A percentile compares a stretch with the other conserved stretches of the same genome.
Evolutionary conservation across 2,329 filamentous ascomycete genomes (phyloP).

Genomic region (Colletotrichum brevisporum): DNA sequence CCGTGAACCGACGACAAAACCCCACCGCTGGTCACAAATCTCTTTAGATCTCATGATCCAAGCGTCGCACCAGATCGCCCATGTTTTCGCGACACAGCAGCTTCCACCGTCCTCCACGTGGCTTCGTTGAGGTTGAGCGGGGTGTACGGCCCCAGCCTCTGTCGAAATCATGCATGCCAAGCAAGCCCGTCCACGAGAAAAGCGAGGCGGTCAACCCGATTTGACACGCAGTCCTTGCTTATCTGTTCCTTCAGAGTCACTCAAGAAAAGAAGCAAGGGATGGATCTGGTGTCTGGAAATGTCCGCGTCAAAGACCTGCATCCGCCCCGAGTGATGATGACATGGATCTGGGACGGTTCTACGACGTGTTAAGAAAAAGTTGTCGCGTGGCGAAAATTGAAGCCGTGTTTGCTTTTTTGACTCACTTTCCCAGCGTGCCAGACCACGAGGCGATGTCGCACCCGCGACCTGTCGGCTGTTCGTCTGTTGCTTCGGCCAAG

Average conservation of each 20-base stretch:
- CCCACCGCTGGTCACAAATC: too few species aligned
- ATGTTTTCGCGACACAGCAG: neutral
- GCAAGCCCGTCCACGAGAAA: too few species aligned
- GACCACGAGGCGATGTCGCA: slow-evolving; percentile 37
- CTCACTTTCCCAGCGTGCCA: slow-evolving; percentile 34
- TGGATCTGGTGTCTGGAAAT: too few species aligned
- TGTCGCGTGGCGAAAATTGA: slow-evolving; percentile 35
- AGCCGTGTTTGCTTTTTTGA: neutral
- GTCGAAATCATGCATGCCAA: neutral
- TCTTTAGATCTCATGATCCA: neutral
- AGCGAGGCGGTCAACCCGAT: too few species aligned
- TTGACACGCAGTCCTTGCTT: neutral
- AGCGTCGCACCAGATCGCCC: neutral
- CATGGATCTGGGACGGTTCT: slow-evolving; percentile 6
- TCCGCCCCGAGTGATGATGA: slow-evolving; percentile 28
- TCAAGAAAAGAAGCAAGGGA: slow-evolving; percentile 1
- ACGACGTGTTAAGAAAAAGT: neutral
- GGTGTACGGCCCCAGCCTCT: neutral
- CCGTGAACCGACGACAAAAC: neutral
- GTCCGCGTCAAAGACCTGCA: slow-evolving; percentile 5
- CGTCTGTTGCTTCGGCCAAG: slow-evolving; percentile 25
- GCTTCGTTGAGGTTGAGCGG: too few species aligned
- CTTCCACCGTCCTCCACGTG: too few species aligned
- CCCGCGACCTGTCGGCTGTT: slow-evolving; percentile 6
- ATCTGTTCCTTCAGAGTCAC: too few species aligned